These are phyloP conservation scores for Clausena lansium DNA, from an alignment of 345 rosid species.

Conservation along the genomic window DNA sequence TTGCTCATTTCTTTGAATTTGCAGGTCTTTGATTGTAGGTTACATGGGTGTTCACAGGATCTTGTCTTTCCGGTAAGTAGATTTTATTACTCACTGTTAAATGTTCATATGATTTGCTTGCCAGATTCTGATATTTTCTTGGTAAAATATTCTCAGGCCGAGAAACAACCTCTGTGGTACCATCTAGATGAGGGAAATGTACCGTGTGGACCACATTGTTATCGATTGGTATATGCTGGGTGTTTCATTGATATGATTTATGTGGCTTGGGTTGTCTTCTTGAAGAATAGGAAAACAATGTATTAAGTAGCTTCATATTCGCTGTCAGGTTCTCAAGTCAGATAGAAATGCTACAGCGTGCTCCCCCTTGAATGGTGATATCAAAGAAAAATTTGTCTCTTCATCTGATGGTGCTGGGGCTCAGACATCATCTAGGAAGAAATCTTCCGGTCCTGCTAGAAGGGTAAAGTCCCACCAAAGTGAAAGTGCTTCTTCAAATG, in stretches of 20 bases:
- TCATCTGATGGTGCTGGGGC: slow-evolving; percentile 54
- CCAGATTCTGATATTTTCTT: slow-evolving; percentile 25
- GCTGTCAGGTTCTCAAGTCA: slow-evolving; percentile 56
- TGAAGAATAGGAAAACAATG: slow-evolving; percentile 5
- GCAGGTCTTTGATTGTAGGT: slow-evolving; percentile 98
- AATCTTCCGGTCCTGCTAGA: slow-evolving; percentile 45
- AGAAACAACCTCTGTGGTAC: slow-evolving; percentile 72
- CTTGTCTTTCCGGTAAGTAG: slow-evolving; percentile 90
- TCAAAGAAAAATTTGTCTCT: slow-evolving; percentile 48
- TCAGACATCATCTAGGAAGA: slow-evolving; percentile 48
- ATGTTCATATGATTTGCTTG: slow-evolving; percentile 16
- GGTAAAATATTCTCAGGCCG: slow-evolving; percentile 52
- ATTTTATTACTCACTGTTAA: slow-evolving; percentile 23
- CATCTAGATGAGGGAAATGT: slow-evolving; percentile 58
- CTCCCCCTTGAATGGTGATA: slow-evolving; percentile 37
- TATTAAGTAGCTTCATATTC: slow-evolving; percentile 18
- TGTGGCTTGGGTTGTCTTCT: slow-evolving; percentile 15
- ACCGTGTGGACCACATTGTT: slow-evolving; percentile 82
- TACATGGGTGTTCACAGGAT: slow-evolving; percentile 99
- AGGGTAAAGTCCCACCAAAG: slow-evolving; percentile 62
- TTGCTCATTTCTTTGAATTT: slow-evolving; percentile 20
- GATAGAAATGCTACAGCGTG: slow-evolving; percentile 36
- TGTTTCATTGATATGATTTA: slow-evolving; percentile 3
- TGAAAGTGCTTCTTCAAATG: slow-evolving; percentile 95
- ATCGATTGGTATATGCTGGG: slow-evolving; percentile 50